A percentile compares a stretch with the other conserved stretches of the same genome.
Evolutionary conservation across 2,329 filamentous ascomycete species (phyloP).

Genomic region (Botrytis tulipae): DNA sequence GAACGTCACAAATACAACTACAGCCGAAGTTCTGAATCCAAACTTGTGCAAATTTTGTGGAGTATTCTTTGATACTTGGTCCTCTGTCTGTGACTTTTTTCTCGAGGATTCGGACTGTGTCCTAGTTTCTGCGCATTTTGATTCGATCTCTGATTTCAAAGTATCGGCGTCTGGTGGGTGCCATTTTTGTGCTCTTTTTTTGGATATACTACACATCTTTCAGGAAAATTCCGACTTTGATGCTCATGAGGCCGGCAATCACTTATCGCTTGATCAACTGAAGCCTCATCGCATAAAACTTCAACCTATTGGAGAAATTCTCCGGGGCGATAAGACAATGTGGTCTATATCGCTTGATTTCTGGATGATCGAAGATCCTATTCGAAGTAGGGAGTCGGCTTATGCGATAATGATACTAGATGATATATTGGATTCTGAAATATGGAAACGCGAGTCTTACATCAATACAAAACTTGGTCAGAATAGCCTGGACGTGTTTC

Average conservation of each 20-base stretch:
- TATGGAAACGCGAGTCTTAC: rapidly evolving
- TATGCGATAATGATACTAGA: rapidly evolving
- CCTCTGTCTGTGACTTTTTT: not conserved
- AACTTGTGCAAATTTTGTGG: not conserved
- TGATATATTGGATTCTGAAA: rapidly evolving
- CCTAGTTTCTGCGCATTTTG: not conserved
- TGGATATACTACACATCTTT: not conserved
- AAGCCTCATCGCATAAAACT: too few species aligned
- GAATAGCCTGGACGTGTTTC: rapidly evolving
- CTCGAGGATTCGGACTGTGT: rapidly evolving
- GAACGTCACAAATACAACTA: not conserved
- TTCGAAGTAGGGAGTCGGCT: rapidly evolving
- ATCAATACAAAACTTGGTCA: not conserved
- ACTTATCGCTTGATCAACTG: not conserved
- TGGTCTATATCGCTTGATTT: too few species aligned
- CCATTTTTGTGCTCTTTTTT: not conserved
- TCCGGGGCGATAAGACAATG: too few species aligned
- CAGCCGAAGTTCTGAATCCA: not conserved
- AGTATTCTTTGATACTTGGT: not conserved
- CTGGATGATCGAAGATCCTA: rapidly evolving
- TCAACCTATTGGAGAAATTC: too few species aligned
- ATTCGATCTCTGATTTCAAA: not conserved
- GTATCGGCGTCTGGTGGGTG: not conserved
- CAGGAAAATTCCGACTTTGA: too few species aligned
- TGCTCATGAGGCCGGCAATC: not conserved